Conservation (phyloP, 306 rosid genomes). For the Argentina anserina region DNA sequence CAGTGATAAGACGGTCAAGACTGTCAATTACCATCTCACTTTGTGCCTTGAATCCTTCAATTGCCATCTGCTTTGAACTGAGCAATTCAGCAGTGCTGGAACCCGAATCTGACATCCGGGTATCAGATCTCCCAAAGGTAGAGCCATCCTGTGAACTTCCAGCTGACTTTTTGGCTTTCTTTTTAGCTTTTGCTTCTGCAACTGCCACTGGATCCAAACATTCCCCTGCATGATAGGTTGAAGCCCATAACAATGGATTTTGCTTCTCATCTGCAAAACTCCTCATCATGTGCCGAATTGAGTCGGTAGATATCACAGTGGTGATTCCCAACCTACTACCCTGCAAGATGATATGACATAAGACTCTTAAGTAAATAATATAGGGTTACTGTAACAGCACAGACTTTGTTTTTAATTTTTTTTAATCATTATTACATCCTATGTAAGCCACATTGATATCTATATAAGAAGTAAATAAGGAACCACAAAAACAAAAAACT, state of each 20-base stretch:
- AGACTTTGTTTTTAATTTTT: conserved; percentile 1
- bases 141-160: conserved; percentile 52
- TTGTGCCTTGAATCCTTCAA: conserved; percentile 95
- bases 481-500: conserved; percentile 30
- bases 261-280: conserved; percentile 88
- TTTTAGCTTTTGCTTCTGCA: conserved; percentile 76
- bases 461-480: neutral
- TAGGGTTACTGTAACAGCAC: neutral
- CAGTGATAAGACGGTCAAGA: conserved; percentile 93
- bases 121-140: conserved; percentile 37
- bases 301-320: conserved; percentile 90
- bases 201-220: conserved; percentile 89
- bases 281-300: conserved; percentile 98
- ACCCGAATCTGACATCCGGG: conserved; percentile 29
- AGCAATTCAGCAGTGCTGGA: conserved; percentile 44
- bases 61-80: conserved; percentile 84
- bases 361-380: conserved; percentile 5
- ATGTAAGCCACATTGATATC: conserved; percentile 8
- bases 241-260: conserved; percentile 93
- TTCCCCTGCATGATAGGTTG: conserved; percentile 99
- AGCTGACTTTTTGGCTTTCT: conserved; percentile 68
- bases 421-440: conserved; percentile 2
- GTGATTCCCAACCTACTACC: conserved; percentile 94
- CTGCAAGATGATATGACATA: conserved; percentile 42
- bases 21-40: conserved; percentile 99